Conservation (phyloP, 305 asterid genomes). For the Fraxinus xanthoxyloides region DNA sequence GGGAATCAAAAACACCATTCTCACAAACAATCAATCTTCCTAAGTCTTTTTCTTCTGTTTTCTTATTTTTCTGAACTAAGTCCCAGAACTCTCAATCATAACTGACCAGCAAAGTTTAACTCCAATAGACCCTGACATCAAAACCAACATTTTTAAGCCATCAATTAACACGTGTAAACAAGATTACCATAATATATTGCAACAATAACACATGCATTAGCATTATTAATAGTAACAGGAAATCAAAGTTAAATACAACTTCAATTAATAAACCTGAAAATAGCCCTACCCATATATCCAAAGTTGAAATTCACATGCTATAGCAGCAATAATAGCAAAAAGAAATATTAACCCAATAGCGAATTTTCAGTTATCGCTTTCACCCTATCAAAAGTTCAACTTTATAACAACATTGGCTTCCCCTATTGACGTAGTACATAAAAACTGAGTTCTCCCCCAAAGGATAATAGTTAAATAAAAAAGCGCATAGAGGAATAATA, state of each 20-base stretch:
- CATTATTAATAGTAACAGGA: not conserved
- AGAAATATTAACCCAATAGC: not conserved
- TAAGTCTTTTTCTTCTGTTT: not conserved
- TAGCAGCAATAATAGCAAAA: not conserved
- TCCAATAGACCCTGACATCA: slow-evolving; percentile 4
- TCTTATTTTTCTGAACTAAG: not conserved
- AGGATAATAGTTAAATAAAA: not conserved
- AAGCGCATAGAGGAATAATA: not conserved
- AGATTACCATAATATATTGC: slow-evolving; percentile 1
- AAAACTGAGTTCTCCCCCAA: not conserved
- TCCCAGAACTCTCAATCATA: not conserved
- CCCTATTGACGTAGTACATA: not conserved
- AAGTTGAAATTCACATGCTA: not conserved
- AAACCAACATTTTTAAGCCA: not conserved
- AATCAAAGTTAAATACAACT: not conserved
- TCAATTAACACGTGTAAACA: not conserved
- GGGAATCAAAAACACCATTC: not conserved
- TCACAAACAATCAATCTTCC: not conserved
- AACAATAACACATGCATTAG: not conserved
- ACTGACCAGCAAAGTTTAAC: not conserved
- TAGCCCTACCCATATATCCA: not conserved
- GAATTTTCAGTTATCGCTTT: not conserved
- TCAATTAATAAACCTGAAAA: not conserved
- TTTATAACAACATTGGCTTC: not conserved
- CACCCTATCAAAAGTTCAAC: not conserved